Base-by-base conservation (phyloP, 192 early-diverging fungal species). In the Chytriomyces confervae region DNA sequence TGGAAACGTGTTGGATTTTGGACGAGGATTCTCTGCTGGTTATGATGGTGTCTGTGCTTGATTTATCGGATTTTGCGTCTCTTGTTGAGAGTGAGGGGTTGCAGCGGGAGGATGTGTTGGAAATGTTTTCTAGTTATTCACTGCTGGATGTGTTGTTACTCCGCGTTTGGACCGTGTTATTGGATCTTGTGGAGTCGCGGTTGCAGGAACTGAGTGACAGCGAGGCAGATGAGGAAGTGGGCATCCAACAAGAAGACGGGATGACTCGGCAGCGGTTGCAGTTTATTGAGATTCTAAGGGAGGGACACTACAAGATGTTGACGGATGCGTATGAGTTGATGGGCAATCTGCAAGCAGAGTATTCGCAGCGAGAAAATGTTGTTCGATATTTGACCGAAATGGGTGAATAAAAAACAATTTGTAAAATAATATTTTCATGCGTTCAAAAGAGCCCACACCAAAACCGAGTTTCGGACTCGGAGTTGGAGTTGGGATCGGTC, bases 311-410 rank as follows among this genome's bases (percentile, higher is more conserved):
- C 7, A 47, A 71, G 3, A 18, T 83, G 27, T 66, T 83, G 5
- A 60, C 71, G 66, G 64, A 11, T 5, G 82, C 82, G 10, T 46
- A 70, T 61, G 44, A 60, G 23, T 24, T 77, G 24, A 50, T 83
- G 47, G 53, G 60, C 43, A 47, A 24, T 61, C 50, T 84, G 60
- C 83, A 84, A 29, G 79, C 64, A 60, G 46, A 64, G 63, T 84
- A 75, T 61, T 71, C 68, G 43, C 77, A 79, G 45, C 11, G 69
- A 29, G 61, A 73, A 6, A 9, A 8, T 18, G 83, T 84, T 6
- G 72, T 69, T n/a, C 50, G 43, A 53, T 84, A 84, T 51, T 63
- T 84, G 79, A 20, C 23, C 6, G 66, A 27, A 18, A 81, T 83
- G 78, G 20, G 45, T 7, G 2, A 29, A 29, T 60, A n/a, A 60